phyloP scores from a whole-genome alignment of 2,329 filamentous ascomycete species.

The Ascochyta clinopodiicola region DNA sequence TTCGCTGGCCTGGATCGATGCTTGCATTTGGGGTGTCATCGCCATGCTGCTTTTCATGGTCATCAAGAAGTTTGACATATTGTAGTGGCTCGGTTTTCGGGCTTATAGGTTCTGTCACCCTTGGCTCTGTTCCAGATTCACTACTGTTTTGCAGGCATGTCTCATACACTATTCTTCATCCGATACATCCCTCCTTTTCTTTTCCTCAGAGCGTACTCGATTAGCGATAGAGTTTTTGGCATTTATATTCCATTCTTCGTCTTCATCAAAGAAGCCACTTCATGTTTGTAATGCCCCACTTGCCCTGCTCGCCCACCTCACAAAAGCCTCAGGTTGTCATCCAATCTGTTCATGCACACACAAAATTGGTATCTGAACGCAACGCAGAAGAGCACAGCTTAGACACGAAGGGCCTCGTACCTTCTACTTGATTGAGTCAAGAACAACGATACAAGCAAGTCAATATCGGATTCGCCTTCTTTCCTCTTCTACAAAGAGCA shows the following conservation, averaged over 20 bases:
- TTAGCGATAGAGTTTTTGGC: neutral
- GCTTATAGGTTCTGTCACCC: neutral
- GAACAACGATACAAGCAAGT: too few relatives aligned
- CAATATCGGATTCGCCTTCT: too few relatives aligned
- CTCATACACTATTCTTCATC: neutral
- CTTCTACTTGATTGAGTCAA: too few relatives aligned
- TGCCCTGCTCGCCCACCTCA: too few relatives aligned
- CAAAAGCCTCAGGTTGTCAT: too few relatives aligned
- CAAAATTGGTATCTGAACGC: too few relatives aligned
- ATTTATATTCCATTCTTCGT: neutral
- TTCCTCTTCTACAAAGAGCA: too few relatives aligned
- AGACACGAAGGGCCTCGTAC: too few relatives aligned
- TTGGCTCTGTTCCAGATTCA: neutral
- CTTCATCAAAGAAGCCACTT: neutral
- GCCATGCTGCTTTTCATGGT: slow-evolving; percentile 75
- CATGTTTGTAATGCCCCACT: too few relatives aligned
- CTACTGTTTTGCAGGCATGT: neutral
- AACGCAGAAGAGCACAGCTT: too few relatives aligned
- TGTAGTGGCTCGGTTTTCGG: neutral
- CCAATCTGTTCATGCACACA: too few relatives aligned
- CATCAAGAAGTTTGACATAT: slow-evolving; percentile 52
- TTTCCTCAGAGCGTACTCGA: neutral
- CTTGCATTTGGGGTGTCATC: slow-evolving; percentile 76
- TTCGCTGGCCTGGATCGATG: slow-evolving; percentile 78
- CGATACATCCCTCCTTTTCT: neutral